These are phyloP conservation scores for Ustilago lituana DNA, from an alignment of 1,284 basidiomycete species.

Conservation along the genomic window DNA sequence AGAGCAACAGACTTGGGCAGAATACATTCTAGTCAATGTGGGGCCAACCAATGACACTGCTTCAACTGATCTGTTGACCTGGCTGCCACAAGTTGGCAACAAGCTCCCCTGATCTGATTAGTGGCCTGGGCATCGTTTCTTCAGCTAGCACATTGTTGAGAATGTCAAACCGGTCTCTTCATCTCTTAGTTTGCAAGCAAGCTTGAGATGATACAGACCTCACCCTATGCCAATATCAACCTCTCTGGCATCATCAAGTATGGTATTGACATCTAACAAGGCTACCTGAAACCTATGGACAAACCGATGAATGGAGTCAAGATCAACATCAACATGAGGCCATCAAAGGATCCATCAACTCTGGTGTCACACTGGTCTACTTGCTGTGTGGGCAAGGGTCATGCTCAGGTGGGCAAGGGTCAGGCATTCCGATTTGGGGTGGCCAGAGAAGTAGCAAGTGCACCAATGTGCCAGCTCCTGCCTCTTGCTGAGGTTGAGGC, in stretches of 20 bases:
- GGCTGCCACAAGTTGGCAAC: no score
- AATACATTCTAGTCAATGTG: no score
- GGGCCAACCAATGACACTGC: no score
- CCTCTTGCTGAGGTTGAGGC: slow-evolving; percentile 13
- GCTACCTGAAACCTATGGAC: slow-evolving; percentile 35
- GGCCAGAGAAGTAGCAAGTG: slow-evolving; percentile 17
- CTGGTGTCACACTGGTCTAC: slow-evolving; percentile 12
- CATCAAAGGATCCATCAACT: slow-evolving; percentile 22
- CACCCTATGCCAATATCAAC: slow-evolving; percentile 23
- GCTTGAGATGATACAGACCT: no score
- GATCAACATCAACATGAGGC: slow-evolving; percentile 28
- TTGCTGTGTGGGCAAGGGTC: slow-evolving; percentile 27
- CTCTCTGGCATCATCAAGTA: slow-evolving; percentile 23
- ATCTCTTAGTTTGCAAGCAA: no score
- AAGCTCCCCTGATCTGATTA: no score
- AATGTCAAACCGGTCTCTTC: no score
- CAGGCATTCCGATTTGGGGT: slow-evolving; percentile 12
- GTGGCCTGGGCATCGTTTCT: no score
- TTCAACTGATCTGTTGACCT: no score
- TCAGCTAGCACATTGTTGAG: no score
- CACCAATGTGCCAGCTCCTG: slow-evolving; percentile 11
- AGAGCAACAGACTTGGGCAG: no score
- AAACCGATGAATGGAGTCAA: slow-evolving; percentile 30
- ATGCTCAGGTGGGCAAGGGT: slow-evolving; percentile 27
- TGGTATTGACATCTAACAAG: slow-evolving; percentile 38